Evolutionary conservation across 257 asterid species (phyloP), one percentile per base, ranked within the genome.

Genomic region (Pogostemon cablin): DNA sequence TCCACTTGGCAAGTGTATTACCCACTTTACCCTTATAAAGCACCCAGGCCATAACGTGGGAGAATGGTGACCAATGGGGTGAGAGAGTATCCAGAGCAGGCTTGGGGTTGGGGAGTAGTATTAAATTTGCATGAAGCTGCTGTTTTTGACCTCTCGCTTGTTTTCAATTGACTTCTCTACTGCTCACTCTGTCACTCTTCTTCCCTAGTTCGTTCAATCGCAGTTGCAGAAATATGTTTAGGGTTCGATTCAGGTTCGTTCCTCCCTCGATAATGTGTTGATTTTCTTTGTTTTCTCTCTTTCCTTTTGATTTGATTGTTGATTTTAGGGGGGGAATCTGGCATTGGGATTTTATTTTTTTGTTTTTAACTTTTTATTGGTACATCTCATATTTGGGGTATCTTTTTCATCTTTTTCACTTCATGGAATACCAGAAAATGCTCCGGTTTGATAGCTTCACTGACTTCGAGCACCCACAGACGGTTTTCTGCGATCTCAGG

Each of bases 231-330:
- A 72, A 9, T 43, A 86, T 86, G 86, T 56, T 75, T 68, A 70
- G 75, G 71, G 40, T 77, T 75, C 73, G 74, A 67, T 81, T 78
- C 72, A 83, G 85, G 88, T 81, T 11, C 25, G 69, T 54, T 50
- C 47, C 25, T 54, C 10, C 54, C 67, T 72, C 77, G 32, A 25
- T 25, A 25, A 25, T 25, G 32, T 25, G 32, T 72, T 40, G 32
- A 25, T 54, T 41, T 59, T 1, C 9, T 32, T 46, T 1, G 25
- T 2, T 20, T 65, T 15, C 25, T 15, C 11, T 20, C 7, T 46
- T 6, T 8, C 40, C 1, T 7, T 54, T 35, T 49, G 32, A 25
- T 35, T 67, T n/a, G 37, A 1, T 17, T 4, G 8, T 32, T 54
- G 50, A 43, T 44, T 69, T 17, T 7, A 15, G 32, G 3, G 9